A percentile compares a stretch with the other conserved stretches of the same genome.
Conservation (phyloP, 2,329 filamentous ascomycete species). For the Microsporum audouinii region DNA sequence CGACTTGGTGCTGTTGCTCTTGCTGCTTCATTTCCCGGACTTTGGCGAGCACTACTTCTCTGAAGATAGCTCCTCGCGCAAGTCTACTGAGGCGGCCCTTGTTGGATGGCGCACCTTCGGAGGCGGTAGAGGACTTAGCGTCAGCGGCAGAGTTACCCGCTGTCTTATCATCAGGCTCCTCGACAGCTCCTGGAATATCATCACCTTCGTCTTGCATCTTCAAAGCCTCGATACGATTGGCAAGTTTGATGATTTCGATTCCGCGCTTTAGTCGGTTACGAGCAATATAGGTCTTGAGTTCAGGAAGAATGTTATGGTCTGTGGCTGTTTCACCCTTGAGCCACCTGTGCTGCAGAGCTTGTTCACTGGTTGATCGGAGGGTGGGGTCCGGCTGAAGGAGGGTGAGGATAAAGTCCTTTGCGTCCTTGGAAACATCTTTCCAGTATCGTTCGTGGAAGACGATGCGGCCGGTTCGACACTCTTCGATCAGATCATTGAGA, state of each 20-base stretch:
- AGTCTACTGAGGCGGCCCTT: constrained; percentile 45
- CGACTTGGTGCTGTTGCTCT: constrained; percentile 61
- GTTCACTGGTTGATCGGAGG: constrained; percentile 65
- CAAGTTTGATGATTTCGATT: constrained; percentile 90
- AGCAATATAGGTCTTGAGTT: constrained; percentile 88
- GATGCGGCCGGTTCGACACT: constrained; percentile 72
- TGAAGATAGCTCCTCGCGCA: constrained; percentile 67
- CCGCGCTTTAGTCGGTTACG: constrained; percentile 83
- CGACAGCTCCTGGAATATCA: constrained; percentile 45
- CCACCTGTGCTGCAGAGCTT: constrained; percentile 75
- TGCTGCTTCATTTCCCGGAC: constrained; percentile 83
- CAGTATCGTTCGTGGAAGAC: constrained; percentile 97
- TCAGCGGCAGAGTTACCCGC: constrained; percentile 34
- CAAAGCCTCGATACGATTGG: constrained; percentile 88
- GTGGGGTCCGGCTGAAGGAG: constrained; percentile 70
- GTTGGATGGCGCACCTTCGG: neutral
- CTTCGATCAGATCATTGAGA: constrained; percentile 82
- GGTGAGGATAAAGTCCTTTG: constrained; percentile 81
- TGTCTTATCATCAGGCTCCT: neutral
- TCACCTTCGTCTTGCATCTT: constrained; percentile 75
- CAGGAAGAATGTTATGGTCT: constrained; percentile 92
- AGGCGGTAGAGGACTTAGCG: constrained; percentile 13
- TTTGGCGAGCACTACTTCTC: constrained; percentile 87
- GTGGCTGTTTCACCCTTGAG: constrained; percentile 82
- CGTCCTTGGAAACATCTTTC: constrained; percentile 91